Evolutionary conservation across 2,329 filamentous ascomycete species (phyloP).

Genomic region (Phyllosticta paracitricarpa): DNA sequence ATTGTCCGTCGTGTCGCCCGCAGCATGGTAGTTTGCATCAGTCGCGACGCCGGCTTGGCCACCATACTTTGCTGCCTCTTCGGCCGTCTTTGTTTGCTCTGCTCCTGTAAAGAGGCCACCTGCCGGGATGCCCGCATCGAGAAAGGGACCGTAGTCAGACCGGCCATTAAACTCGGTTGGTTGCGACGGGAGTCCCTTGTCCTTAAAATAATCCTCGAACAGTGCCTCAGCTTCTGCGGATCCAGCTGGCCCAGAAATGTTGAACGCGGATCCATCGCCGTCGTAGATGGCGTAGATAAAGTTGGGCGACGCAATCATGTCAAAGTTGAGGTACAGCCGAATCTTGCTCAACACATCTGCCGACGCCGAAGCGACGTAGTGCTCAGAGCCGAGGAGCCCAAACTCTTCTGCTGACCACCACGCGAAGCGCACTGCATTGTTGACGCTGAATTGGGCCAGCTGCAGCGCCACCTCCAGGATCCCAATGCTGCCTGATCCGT

Average conservation of each 20-base stretch:
- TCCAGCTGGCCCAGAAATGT: slow-evolving; percentile 23
- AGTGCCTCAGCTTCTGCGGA: slow-evolving; percentile 22
- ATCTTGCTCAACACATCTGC: slow-evolving; percentile 22
- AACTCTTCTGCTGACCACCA: slow-evolving; percentile 31
- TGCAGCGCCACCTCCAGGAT: slow-evolving; percentile 28
- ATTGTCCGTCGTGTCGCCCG: slow-evolving; percentile 27
- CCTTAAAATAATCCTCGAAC: slow-evolving; percentile 24
- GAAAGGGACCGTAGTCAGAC: slow-evolving; percentile 29
- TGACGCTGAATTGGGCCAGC: slow-evolving; percentile 27
- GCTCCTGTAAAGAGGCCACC: slow-evolving; percentile 30
- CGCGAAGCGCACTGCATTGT: slow-evolving; percentile 30
- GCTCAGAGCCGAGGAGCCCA: slow-evolving; percentile 26
- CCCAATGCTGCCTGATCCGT: slow-evolving; percentile 28
- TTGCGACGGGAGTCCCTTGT: slow-evolving; percentile 20
- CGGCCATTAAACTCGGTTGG: slow-evolving; percentile 27
- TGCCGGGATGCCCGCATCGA: slow-evolving; percentile 26
- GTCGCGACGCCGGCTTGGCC: slow-evolving; percentile 26
- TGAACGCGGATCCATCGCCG: slow-evolving; percentile 25
- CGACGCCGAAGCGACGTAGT: slow-evolving; percentile 24
- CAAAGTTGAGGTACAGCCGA: slow-evolving; percentile 33
- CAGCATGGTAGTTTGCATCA: slow-evolving; percentile 29
- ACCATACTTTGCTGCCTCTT: slow-evolving; percentile 25
- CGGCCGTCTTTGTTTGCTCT: slow-evolving; percentile 28
- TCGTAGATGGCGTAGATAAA: slow-evolving; percentile 28
- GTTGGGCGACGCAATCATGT: slow-evolving; percentile 32